Evolutionary conservation across 331 rosid species (phyloP).

Genomic region (Pyrus hybrid): DNA sequence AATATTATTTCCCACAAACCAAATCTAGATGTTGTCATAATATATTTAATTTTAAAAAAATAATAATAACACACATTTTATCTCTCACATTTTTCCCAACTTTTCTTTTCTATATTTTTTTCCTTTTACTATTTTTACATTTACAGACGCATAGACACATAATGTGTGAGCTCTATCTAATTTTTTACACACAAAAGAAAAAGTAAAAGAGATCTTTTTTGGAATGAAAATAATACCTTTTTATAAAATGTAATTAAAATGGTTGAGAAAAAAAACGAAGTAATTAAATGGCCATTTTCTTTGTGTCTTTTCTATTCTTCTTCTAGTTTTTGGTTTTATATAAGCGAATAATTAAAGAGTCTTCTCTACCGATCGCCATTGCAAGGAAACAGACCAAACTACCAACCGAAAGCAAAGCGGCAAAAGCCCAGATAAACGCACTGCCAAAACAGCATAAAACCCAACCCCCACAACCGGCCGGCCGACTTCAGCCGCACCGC

Average conservation of each 20-base stretch:
- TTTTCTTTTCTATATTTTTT: background rate
- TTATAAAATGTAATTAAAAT: too few relatives aligned
- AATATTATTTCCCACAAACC: too few relatives aligned
- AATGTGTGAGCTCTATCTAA: too few relatives aligned
- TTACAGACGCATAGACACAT: too few relatives aligned
- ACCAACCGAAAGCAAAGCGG: slow-evolving; percentile 7
- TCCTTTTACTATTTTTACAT: background rate
- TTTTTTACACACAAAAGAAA: background rate
- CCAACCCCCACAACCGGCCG: background rate
- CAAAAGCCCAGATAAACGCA: background rate
- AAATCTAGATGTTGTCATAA: too few relatives aligned
- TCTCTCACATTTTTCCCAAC: too few relatives aligned
- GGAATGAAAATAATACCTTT: background rate
- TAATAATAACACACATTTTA: too few relatives aligned
- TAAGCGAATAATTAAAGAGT: background rate
- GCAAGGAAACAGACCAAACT: background rate
- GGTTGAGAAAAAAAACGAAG: background rate
- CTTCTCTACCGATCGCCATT: background rate
- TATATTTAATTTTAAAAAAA: too few relatives aligned
- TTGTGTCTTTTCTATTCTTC: background rate
- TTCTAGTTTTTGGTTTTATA: background rate
- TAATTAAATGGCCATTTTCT: too few relatives aligned
- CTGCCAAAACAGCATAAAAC: background rate
- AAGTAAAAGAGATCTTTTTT: background rate
- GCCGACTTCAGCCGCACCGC: background rate